A percentile compares a stretch with the other conserved stretches of the same genome.
Conservation (phyloP, 179 eudicot species). For the Beta corolliflora region DNA sequence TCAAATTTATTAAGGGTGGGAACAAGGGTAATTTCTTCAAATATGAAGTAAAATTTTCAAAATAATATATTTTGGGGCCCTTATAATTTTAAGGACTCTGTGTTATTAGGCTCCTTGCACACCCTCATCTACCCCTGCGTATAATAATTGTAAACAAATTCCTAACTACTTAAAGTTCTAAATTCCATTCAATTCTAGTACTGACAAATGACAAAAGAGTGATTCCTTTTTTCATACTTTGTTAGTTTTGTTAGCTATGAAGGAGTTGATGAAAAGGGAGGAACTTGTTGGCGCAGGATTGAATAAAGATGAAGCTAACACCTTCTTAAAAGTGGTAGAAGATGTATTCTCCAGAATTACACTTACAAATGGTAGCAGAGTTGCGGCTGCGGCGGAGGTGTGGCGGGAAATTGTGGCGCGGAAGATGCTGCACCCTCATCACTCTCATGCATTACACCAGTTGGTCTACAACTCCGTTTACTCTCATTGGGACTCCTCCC, state of each 20-base stretch:
- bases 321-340: slow-evolving; percentile 31
- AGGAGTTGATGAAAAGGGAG: slow-evolving; percentile 33
- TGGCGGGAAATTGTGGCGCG: slow-evolving; percentile 74
- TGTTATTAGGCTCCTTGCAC: no score
- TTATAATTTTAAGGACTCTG: no score
- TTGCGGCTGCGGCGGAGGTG: slow-evolving; percentile 29
- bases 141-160: no score
- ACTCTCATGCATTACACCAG: slow-evolving; percentile 78
- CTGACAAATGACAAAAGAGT: no score
- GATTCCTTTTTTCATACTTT: no score
- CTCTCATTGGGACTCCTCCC: slow-evolving; percentile 54
- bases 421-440: slow-evolving; percentile 55
- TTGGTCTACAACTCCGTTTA: slow-evolving; percentile 69
- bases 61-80: no score
- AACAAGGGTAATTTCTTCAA: no score
- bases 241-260: not conserved
- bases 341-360: not conserved
- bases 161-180: no score
- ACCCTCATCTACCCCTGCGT: no score
- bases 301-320: slow-evolving; percentile 40
- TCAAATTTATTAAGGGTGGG: no score
- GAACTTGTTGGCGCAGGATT: slow-evolving; percentile 52
- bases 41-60: no score
- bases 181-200: no score
- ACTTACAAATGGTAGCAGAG: not conserved